phyloP scores from a whole-genome alignment of 139 green algal genomes.

The Chlamydomonas eustigma region DNA sequence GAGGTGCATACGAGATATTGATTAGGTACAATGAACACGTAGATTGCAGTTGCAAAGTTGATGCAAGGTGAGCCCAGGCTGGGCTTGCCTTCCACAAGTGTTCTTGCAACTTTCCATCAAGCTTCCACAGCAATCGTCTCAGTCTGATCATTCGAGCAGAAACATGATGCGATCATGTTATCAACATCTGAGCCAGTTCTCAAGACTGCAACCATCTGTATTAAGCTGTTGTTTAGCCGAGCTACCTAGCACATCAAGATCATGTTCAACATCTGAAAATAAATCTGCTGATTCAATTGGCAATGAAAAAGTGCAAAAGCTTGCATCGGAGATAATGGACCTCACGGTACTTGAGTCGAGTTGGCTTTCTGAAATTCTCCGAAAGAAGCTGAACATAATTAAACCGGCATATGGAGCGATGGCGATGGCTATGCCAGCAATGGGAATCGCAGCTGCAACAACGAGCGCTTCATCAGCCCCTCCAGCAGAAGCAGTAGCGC shows the following conservation, averaged over 20 bases:
- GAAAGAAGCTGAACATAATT: conserved; percentile 59
- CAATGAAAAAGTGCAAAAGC: conserved; percentile 43
- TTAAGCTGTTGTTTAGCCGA: too few relatives aligned
- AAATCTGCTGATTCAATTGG: not conserved
- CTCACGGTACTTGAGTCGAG: conserved; percentile 74
- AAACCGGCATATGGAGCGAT: conserved; percentile 31
- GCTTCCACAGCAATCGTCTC: too few relatives aligned
- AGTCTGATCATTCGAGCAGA: too few relatives aligned
- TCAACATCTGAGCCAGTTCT: too few relatives aligned
- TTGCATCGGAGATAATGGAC: conserved; percentile 67
- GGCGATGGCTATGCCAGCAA: conserved; percentile 38
- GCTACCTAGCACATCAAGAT: not conserved
- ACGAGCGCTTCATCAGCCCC: not conserved
- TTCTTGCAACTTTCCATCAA: too few relatives aligned
- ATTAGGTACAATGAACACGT: too few relatives aligned
- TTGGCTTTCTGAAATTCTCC: conserved; percentile 68
- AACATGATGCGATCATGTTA: too few relatives aligned
- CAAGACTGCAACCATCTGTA: too few relatives aligned
- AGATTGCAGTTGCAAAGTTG: too few relatives aligned
- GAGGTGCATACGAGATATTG: too few relatives aligned
- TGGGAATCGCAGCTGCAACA: not conserved
- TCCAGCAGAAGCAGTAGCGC: not conserved
- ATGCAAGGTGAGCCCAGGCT: too few relatives aligned
- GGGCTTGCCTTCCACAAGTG: too few relatives aligned
- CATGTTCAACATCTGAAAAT: not conserved